phyloP scores from a whole-genome alignment of 805 yeast genomes.

The Dipodascus geniculatus region DNA sequence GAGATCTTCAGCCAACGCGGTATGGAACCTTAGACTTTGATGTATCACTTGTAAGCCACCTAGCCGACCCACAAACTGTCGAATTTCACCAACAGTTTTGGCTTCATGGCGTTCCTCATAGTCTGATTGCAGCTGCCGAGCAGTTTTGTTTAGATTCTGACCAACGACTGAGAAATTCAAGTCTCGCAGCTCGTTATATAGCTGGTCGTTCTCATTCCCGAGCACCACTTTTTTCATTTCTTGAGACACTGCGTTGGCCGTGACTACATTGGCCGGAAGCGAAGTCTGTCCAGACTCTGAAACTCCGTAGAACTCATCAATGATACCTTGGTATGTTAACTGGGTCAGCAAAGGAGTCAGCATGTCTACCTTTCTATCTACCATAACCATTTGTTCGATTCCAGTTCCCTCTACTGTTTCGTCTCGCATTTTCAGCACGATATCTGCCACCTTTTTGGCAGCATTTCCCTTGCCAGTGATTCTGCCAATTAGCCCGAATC shows the following conservation, averaged over 20 bases:
- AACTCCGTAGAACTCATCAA: slow-evolving; percentile 58
- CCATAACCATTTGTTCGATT: slow-evolving; percentile 51
- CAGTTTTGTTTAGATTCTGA: slow-evolving; percentile 52
- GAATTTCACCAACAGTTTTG: slow-evolving; percentile 51
- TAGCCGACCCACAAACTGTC: slow-evolving; percentile 57
- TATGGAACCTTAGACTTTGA: slow-evolving; percentile 58
- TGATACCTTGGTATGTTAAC: slow-evolving; percentile 68
- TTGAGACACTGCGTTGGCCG: slow-evolving; percentile 7
- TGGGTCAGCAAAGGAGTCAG: slow-evolving; percentile 64
- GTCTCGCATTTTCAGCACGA: slow-evolving; percentile 23
- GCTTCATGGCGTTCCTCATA: slow-evolving; percentile 50
- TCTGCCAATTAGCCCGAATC: slow-evolving; percentile 38
- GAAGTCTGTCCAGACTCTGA: slow-evolving; percentile 24
- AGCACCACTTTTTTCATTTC: slow-evolving; percentile 16
- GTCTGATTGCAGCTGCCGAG: slow-evolving; percentile 56
- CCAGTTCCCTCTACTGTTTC: slow-evolving; percentile 23
- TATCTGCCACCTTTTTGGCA: slow-evolving; percentile 37
- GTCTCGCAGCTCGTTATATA: slow-evolving; percentile 42
- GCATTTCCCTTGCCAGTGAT: slow-evolving; percentile 48
- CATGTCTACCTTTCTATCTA: slow-evolving; percentile 71
- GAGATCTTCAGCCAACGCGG: slow-evolving; percentile 57
- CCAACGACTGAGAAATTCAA: slow-evolving; percentile 77
- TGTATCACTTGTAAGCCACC: slow-evolving; percentile 58
- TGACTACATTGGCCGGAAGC: slow-evolving; percentile 19
- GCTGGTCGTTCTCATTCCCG: slow-evolving; percentile 30